Evolutionary conservation across 2,329 filamentous ascomycete genomes (phyloP).

Genomic region (Aphanocladium album): DNA sequence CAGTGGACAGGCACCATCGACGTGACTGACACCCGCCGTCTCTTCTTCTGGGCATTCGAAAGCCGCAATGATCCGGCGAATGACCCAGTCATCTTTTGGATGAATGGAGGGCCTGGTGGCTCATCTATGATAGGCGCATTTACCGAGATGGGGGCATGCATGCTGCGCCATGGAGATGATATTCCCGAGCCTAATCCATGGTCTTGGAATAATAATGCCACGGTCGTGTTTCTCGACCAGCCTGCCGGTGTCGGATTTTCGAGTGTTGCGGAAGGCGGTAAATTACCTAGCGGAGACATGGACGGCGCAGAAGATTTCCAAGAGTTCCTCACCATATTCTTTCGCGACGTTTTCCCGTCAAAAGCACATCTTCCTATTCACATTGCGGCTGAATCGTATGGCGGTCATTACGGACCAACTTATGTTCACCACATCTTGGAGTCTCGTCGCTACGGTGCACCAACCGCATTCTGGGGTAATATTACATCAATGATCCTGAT

Average conservation of each 20-base stretch:
- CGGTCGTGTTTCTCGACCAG: conserved; percentile 41
- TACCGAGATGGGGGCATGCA: conserved; percentile 17
- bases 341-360: conserved; percentile 37
- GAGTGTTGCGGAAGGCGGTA: conserved; percentile 24
- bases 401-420: conserved; percentile 33
- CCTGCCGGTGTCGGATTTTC: conserved; percentile 58
- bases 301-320: conserved; percentile 44
- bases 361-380: conserved; percentile 34
- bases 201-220: conserved; percentile 21
- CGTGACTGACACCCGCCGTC: conserved; percentile 15
- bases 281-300: conserved; percentile 32
- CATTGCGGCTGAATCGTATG: conserved; percentile 39
- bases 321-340: conserved; percentile 43
- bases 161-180: conserved; percentile 8
- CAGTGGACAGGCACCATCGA: conserved; percentile 21
- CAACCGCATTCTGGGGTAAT: conserved; percentile 46
- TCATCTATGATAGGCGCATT: conserved; percentile 16
- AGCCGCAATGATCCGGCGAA: conserved; percentile 21
- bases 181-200: conserved; percentile 14
- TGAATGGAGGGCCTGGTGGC: conserved; percentile 24
- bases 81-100: conserved; percentile 44
- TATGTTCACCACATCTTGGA: conserved; percentile 17
- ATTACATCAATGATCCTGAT: conserved; percentile 48
- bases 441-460: conserved; percentile 8
- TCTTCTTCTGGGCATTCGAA: conserved; percentile 25